A percentile compares a stretch with the other conserved stretches of the same genome.
Conservation (phyloP, 2,329 filamentous ascomycete genomes). For the Pseudogymnoascus sp. region DNA sequence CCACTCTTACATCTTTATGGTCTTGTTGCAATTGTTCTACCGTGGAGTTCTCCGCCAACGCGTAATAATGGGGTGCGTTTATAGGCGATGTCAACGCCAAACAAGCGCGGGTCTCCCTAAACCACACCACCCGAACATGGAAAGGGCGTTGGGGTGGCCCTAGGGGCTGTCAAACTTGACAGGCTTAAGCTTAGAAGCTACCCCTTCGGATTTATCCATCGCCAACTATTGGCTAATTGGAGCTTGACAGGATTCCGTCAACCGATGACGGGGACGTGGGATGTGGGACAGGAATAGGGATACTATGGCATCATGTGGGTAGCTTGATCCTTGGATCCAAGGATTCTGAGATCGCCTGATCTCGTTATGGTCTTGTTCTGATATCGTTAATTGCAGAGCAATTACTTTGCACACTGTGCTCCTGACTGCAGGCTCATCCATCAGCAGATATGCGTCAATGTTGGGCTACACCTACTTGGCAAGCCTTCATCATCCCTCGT, state of each 20-base stretch:
- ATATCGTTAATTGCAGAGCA: neutral
- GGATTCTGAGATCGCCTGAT: neutral
- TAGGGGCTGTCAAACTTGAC: conserved; percentile 2
- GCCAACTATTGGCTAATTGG: neutral
- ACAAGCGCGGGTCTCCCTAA: neutral
- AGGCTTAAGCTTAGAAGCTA: neutral
- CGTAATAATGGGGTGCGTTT: neutral
- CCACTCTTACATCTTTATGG: conserved; percentile 4
- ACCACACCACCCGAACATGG: neutral
- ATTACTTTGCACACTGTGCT: neutral
- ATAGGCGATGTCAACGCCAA: neutral
- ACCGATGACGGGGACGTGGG: neutral
- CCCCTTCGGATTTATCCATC: neutral
- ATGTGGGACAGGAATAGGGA: neutral
- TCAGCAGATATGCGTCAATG: neutral
- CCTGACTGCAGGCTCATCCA: neutral
- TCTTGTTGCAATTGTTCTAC: neutral
- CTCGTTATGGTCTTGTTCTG: neutral
- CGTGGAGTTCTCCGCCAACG: neutral
- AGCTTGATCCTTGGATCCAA: neutral
- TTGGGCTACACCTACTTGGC: neutral
- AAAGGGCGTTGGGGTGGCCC: neutral
- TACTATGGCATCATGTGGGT: conserved; percentile 1
- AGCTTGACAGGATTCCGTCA: neutral
- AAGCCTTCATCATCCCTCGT: neutral